A percentile compares a stretch with the other conserved stretches of the same genome.
Conservation (phyloP, 352 stramenopile species). For the Pythium oligandrum region DNA sequence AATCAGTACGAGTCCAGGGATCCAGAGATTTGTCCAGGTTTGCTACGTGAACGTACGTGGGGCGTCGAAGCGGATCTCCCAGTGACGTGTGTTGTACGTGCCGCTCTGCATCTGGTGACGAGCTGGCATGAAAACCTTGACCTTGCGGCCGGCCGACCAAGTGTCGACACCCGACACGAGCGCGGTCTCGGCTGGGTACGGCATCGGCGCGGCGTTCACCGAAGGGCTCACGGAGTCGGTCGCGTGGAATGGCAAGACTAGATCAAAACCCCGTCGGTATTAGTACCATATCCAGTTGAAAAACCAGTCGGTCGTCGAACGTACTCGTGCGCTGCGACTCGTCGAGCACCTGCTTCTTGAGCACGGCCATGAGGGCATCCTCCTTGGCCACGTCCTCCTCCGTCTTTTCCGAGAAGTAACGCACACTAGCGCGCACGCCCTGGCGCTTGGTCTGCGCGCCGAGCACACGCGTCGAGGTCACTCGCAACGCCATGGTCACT, state of each 20-base stretch:
- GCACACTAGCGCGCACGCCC: constrained; percentile 9
- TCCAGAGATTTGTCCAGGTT: too few species aligned
- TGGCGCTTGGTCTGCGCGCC: constrained; percentile 14
- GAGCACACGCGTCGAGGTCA: constrained; percentile 16
- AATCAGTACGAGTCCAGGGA: too few species aligned
- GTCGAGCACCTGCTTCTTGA: constrained; percentile 35
- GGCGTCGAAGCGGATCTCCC: constrained; percentile 77
- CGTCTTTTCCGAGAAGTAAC: constrained; percentile 43
- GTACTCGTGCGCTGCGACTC: constrained; percentile 53
- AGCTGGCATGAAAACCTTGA: constrained; percentile 63
- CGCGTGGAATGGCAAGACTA: constrained; percentile 67
- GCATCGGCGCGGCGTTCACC: constrained; percentile 48
- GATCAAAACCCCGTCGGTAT: too few species aligned
- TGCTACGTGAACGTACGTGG: constrained; percentile 19
- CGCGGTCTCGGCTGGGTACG: constrained; percentile 54
- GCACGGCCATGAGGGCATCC: constrained; percentile 37
- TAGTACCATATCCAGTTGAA: too few species aligned
- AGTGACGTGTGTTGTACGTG: constrained; percentile 78
- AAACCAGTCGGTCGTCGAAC: constrained; percentile 1
- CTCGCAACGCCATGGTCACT: constrained; percentile 20
- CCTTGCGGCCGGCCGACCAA: constrained; percentile 65
- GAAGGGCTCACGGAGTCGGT: constrained; percentile 35
- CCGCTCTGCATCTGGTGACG: constrained; percentile 86
- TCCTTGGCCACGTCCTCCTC: constrained; percentile 47
- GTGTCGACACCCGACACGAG: constrained; percentile 60